These are phyloP conservation scores for Epichloe sp. DNA, from an alignment of 2,329 filamentous ascomycete species.

Conservation along the genomic window DNA sequence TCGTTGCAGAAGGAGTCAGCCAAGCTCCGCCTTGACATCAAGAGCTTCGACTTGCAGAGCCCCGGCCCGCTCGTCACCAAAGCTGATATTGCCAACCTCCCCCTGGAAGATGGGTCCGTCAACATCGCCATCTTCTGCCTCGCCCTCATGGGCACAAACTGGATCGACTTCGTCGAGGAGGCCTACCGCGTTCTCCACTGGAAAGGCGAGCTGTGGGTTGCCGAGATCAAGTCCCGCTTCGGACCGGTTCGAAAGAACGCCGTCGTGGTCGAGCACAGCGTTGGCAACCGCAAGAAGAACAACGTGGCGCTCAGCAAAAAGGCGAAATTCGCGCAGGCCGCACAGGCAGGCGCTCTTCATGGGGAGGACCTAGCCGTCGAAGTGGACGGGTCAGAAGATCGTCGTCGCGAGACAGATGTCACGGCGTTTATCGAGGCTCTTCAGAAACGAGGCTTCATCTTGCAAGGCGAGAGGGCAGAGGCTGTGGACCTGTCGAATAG, in stretches of 20 bases:
- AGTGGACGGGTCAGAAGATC: constrained; percentile 54
- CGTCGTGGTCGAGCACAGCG: constrained; percentile 48
- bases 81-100: constrained; percentile 79
- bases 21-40: constrained; percentile 59
- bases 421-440: constrained; percentile 77
- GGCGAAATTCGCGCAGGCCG: constrained; percentile 25
- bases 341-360: constrained; percentile 34
- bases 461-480: constrained; percentile 47
- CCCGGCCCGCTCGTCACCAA: constrained; percentile 66
- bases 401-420: constrained; percentile 68
- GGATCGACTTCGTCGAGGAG: constrained; percentile 93
- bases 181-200: constrained; percentile 82
- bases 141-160: constrained; percentile 97
- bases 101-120: constrained; percentile 58
- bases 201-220: constrained; percentile 93
- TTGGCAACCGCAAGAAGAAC: constrained; percentile 52
- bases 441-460: constrained; percentile 67
- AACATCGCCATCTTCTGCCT: constrained; percentile 92
- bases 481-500: constrained; percentile 77
- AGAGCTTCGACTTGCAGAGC: constrained; percentile 78
- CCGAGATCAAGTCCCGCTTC: constrained; percentile 93
- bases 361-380: constrained; percentile 51
- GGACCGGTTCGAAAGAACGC: constrained; percentile 26
- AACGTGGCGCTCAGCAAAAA: constrained; percentile 29
- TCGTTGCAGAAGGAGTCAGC: constrained; percentile 49